These are phyloP conservation scores for Solanum chmielewskii DNA, from an alignment of 257 asterid genomes.

Conservation along the genomic window DNA sequence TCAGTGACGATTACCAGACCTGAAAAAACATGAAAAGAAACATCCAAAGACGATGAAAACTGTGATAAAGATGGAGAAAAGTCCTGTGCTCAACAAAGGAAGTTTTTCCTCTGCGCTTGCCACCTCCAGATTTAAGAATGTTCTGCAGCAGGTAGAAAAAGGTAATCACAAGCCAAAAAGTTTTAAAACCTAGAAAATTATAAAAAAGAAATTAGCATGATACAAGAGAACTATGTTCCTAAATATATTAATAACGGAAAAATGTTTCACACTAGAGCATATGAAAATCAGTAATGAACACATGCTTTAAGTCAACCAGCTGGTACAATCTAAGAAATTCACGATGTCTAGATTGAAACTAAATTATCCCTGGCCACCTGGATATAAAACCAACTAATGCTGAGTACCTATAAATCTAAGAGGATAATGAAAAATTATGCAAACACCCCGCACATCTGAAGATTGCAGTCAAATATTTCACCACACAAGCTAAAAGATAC, in stretches of 20 bases:
- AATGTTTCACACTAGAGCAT: neutral
- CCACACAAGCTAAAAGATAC: neutral
- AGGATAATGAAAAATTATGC: neutral
- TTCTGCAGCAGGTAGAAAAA: conserved; percentile 35
- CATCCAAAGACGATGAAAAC: conserved; percentile 98
- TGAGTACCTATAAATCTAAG: neutral
- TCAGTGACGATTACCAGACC: conserved; percentile 31
- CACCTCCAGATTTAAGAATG: conserved; percentile 50
- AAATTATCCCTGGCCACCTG: neutral
- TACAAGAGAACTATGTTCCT: neutral
- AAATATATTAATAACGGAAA: neutral
- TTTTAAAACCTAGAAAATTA: neutral
- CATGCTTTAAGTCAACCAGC: neutral
- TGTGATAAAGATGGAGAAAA: conserved; percentile 97
- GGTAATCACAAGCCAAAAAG: neutral
- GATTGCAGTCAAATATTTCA: neutral
- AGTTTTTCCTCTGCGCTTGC: conserved; percentile 83
- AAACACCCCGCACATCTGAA: neutral
- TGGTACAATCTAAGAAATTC: neutral
- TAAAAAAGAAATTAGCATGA: neutral
- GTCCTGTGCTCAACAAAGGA: conserved; percentile 97
- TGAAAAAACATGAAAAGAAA: conserved; percentile 93
- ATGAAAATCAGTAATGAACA: neutral
- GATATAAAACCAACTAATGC: neutral
- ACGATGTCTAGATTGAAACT: neutral